Evolutionary conservation across 2,329 filamentous ascomycete species (phyloP), one percentile per base, ranked within the genome.

Genomic region (Monilinia polystroma): DNA sequence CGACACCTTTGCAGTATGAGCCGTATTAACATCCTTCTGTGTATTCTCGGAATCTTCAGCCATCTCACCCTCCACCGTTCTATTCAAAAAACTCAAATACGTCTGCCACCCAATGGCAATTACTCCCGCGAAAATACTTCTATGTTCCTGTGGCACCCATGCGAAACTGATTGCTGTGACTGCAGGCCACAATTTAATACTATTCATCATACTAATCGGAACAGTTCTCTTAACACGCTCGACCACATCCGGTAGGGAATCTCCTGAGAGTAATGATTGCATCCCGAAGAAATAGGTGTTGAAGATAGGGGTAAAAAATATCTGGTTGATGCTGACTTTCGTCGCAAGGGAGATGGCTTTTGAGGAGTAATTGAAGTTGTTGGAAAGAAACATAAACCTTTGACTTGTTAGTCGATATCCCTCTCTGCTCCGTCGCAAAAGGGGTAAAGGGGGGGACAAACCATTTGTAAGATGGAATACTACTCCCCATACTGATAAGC

Each of bases 71-170:
- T 92, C 91, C 1, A 91, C 91, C 69, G 81, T 81, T 73, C 89
- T 84, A 74, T 96, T 96, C 74, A 96, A 78, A 77, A 87, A 90
- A 72, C 88, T 91, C 72, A 97, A 75, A 81, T 97, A 97, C 0
- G 92, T 93, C 83, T 97, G 93, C 93, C 93, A 97, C 0, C 90
- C 91, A 63, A 97, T 89, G 1, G 92, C 91, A 70, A 96, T 84
- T 8, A 90, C 80, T 1, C 91, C 92, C 0, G 90, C 87, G 72
- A 97, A 95, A 20, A 96, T 84, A 72, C 87, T 91, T 62, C 93
- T 83, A 78, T 92, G 94, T 75, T 94, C 87, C 58, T 92, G 81
- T 35, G 88, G 86, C 5, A 97, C 81, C 74, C 92, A 95, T n/a
- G 90, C 87, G 75, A 97, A 96, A 77, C 84, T 93, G 75, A 97